phyloP scores from a whole-genome alignment of 1,284 basidiomycete species.

The Ustilago hordei region DNA sequence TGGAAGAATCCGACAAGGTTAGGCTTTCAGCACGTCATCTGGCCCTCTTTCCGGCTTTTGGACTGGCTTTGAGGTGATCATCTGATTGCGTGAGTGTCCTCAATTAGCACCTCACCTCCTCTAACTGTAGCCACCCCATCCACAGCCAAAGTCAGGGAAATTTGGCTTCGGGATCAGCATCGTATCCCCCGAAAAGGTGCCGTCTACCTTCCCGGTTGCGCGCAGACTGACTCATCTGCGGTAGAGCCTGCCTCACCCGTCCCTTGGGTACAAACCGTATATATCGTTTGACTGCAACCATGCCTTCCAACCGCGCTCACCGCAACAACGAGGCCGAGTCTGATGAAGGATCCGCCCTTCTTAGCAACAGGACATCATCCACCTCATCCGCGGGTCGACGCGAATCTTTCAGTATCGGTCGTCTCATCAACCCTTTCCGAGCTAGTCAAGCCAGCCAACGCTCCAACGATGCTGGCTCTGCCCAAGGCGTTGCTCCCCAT shows the following conservation, averaged over 20 bases:
- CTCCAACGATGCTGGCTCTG: constrained; percentile 1
- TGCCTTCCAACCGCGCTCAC: constrained; percentile 11
- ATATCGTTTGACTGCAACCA: not conserved
- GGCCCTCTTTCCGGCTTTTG: not conserved
- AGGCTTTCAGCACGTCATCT: not conserved
- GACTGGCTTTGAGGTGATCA: constrained; percentile 1
- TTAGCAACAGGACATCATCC: constrained; percentile 2
- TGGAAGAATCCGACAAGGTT: not conserved
- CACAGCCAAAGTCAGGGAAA: not conserved
- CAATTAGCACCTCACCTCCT: not conserved
- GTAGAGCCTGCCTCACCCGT: not conserved
- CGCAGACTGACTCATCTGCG: constrained; percentile 3
- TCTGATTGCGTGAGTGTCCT: not conserved
- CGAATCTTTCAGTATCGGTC: constrained; percentile 37
- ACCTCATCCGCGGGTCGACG: constrained; percentile 12
- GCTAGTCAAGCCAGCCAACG: constrained; percentile 4
- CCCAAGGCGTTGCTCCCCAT: not conserved
- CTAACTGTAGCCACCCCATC: not conserved
- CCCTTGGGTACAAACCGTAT: not conserved
- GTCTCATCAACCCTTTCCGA: constrained; percentile 41
- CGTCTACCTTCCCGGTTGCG: not conserved
- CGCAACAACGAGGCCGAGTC: constrained; percentile 29
- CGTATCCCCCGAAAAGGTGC: not conserved
- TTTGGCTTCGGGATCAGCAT: not conserved
- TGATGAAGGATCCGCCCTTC: constrained; percentile 16